Conservation (phyloP, 2,329 filamentous ascomycete genomes). For the Alternaria panax region DNA sequence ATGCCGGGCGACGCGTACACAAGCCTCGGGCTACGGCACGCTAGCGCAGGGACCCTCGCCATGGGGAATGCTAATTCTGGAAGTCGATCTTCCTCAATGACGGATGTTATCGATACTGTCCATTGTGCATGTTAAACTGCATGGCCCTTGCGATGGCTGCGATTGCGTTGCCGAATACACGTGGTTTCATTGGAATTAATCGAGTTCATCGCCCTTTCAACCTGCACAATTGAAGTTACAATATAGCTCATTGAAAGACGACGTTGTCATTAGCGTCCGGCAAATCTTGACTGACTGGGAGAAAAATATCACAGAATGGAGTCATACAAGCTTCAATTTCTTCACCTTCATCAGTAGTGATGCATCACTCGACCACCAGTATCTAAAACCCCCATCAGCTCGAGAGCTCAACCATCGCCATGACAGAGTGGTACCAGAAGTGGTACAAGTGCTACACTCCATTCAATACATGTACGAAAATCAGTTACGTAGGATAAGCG, state of each 20-base stretch:
- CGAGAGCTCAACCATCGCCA: neutral
- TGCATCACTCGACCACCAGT: neutral
- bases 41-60: conserved; percentile 22
- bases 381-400: neutral
- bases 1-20: conserved; percentile 12
- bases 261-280: neutral
- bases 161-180: neutral
- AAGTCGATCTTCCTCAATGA: neutral
- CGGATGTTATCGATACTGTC: neutral
- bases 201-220: neutral
- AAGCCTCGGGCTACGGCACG: conserved; percentile 18
- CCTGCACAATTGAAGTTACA: neutral
- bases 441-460: neutral
- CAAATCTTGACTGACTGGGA: neutral
- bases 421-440: neutral
- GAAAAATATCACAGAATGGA: no score
- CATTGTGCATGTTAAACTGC: no score
- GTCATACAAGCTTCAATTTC: no score
- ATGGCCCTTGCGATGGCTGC: neutral
- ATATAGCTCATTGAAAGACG: neutral
- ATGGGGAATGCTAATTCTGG: conserved; percentile 1
- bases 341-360: neutral
- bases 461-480: neutral
- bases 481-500: accelerated
- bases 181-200: neutral